Evolutionary conservation across 345 rosid species (phyloP).

Genomic region (Abelmoschus esculentus): DNA sequence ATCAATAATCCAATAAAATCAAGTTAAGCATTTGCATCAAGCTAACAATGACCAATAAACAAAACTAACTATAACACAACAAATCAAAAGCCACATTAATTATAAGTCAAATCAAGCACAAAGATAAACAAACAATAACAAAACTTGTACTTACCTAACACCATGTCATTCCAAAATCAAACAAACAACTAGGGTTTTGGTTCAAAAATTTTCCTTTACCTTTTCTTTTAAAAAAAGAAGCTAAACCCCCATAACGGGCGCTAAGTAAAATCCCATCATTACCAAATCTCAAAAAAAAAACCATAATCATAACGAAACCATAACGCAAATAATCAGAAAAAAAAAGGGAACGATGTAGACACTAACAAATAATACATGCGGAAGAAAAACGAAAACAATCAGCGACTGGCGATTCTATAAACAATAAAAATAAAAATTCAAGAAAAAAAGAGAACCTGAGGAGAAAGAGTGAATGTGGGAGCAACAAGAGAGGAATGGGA

Average conservation of each 20-base stretch:
- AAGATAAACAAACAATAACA: not conserved
- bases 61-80: not conserved
- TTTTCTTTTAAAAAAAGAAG: no score
- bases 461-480: not conserved
- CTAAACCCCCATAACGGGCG: no score
- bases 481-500: not conserved
- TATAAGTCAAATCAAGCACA: not conserved
- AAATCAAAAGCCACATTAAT: not conserved
- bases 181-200: not conserved
- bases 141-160: not conserved
- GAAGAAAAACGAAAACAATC: no score
- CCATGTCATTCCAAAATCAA: not conserved
- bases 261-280: no score
- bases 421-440: not conserved
- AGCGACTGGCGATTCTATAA: not conserved
- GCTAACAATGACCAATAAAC: not conserved
- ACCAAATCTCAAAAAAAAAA: not conserved
- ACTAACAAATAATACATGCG: not conserved
- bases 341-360: no score
- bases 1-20: not conserved
- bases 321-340: not conserved
- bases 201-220: not conserved
- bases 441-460: not conserved
- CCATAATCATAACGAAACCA: not conserved
- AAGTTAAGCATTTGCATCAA: not conserved